Conservation (phyloP, 768 basidiomycete genomes). For the Lactarius indigo region DNA sequence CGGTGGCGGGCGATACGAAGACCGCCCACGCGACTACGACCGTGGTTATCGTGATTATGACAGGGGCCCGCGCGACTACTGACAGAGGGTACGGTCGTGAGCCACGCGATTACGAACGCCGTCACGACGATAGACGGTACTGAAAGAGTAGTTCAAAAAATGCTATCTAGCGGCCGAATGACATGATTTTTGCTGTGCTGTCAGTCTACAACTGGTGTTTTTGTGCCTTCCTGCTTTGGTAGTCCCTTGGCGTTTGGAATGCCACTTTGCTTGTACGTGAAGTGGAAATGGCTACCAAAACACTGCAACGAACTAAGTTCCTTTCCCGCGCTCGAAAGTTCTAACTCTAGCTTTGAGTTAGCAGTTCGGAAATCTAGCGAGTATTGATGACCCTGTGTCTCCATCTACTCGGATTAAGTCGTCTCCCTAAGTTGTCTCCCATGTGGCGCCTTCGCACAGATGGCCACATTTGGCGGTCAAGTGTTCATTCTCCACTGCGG, state of each 20-base stretch:
- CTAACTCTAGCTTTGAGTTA: not conserved
- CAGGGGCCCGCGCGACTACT: constrained; percentile 22
- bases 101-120: constrained; percentile 27
- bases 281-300: not conserved
- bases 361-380: not conserved
- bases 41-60: constrained; percentile 31
- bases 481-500: not conserved
- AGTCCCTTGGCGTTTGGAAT: not conserved
- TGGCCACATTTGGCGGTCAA: not conserved
- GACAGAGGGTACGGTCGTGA: constrained; percentile 37
- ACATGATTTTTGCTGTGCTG: constrained; percentile 7
- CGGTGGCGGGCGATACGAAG: constrained; percentile 35
- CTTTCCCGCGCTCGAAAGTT: not conserved
- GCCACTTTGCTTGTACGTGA: not conserved
- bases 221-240: not conserved
- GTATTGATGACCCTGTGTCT: not conserved
- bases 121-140: constrained; percentile 37
- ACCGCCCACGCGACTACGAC: constrained; percentile 35
- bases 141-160: constrained; percentile 28
- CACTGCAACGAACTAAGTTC: not conserved
- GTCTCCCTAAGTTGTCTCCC: not conserved
- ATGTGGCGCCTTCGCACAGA: not conserved
- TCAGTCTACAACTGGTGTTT: not conserved
- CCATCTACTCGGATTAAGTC: not conserved
- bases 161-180: not conserved